phyloP scores from a whole-genome alignment of 345 rosid genomes.

The Hevea brasiliensis region DNA sequence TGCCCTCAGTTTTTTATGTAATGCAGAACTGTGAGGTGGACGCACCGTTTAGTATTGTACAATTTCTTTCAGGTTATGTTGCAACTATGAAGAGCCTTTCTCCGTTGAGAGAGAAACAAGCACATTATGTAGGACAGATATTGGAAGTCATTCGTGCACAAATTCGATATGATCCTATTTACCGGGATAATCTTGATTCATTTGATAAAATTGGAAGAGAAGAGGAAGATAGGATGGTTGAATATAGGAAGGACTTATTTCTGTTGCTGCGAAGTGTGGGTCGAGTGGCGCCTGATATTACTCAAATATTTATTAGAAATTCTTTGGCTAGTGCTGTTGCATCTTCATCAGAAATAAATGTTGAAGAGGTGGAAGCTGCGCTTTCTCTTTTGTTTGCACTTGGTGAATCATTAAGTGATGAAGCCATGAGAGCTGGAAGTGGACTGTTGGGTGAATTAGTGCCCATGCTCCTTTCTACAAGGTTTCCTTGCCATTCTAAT shows the following conservation, averaged over 20 bases:
- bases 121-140: constrained; percentile 64
- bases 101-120: constrained; percentile 69
- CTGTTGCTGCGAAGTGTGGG: constrained; percentile 77
- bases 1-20: constrained; percentile 74
- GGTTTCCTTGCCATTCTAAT: constrained; percentile 81
- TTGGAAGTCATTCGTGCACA: constrained; percentile 77
- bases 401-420: constrained; percentile 86
- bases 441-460: constrained; percentile 71
- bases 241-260: constrained; percentile 79
- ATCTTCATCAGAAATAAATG: constrained; percentile 61
- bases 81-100: constrained; percentile 73
- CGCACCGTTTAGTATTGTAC: constrained; percentile 59
- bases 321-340: constrained; percentile 62
- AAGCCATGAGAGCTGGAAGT: constrained; percentile 61
- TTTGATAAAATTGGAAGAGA: constrained; percentile 85
- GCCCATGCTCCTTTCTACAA: constrained; percentile 69
- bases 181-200: constrained; percentile 63
- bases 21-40: constrained; percentile 77
- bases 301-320: constrained; percentile 71
- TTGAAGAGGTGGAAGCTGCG: constrained; percentile 95
- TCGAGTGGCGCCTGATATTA: constrained; percentile 81
- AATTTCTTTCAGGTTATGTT: constrained; percentile 78
- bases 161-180: constrained; percentile 70
- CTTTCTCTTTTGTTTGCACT: constrained; percentile 86
- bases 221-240: constrained; percentile 87